A percentile compares a stretch with the other conserved stretches of the same genome.
Evolutionary conservation across 805 yeast genomes (phyloP).

Genomic region (Zygosaccharomyces gambellarensis): DNA sequence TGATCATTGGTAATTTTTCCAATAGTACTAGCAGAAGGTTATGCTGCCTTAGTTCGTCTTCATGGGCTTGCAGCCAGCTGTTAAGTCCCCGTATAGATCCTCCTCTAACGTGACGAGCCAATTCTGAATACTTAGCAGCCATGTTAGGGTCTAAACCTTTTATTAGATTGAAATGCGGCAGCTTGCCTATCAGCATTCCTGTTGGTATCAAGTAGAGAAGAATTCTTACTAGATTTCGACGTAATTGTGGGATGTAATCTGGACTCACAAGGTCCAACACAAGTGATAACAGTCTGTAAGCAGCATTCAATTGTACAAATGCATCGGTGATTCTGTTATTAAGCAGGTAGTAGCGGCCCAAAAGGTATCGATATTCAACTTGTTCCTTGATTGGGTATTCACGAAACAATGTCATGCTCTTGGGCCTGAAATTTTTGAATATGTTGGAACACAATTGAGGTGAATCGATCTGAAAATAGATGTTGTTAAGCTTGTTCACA

Average conservation of each 20-base stretch:
- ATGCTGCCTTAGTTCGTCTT: conserved; percentile 30
- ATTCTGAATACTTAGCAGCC: conserved; percentile 35
- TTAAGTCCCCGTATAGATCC: conserved; percentile 42
- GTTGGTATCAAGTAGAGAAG: conserved; percentile 49
- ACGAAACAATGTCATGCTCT: conserved; percentile 47
- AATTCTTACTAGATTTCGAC: conserved; percentile 34
- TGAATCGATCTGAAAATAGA: conserved; percentile 46
- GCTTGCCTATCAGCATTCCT: conserved; percentile 50
- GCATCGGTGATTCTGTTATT: conserved; percentile 50
- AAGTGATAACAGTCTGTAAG: conserved; percentile 39
- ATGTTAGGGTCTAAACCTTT: conserved; percentile 24
- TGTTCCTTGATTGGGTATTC: conserved; percentile 44
- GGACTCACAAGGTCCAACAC: conserved; percentile 19
- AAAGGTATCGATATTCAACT: conserved; percentile 50
- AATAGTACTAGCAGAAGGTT: conserved; percentile 36
- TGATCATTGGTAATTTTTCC: conserved; percentile 41
- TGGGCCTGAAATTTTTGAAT: conserved; percentile 45
- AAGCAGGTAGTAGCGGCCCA: conserved; percentile 52
- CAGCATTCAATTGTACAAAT: conserved; percentile 51
- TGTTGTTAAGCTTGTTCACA: conserved; percentile 50
- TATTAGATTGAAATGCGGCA: conserved; percentile 38
- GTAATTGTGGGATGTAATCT: conserved; percentile 9
- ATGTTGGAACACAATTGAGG: conserved; percentile 35
- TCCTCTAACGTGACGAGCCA: conserved; percentile 36
- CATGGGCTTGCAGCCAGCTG: conserved; percentile 31